A percentile compares a stretch with the other conserved stretches of the same genome.
Evolutionary conservation across 1,284 basidiomycete genomes (phyloP).

Genomic region (Peniophora sp.): DNA sequence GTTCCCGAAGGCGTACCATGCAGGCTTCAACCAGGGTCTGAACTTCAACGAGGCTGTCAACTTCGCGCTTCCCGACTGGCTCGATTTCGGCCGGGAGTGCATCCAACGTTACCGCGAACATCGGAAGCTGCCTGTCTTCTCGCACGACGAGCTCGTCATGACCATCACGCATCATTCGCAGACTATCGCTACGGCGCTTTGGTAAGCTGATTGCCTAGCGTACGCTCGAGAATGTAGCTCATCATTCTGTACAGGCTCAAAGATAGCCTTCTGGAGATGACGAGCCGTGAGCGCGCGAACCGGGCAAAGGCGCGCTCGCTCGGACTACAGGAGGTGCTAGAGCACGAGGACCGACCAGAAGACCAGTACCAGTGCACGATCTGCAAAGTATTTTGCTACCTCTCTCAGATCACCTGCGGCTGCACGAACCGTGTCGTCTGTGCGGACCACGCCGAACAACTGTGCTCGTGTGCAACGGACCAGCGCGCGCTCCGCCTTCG

Average conservation of each 20-base stretch:
- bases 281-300: slow-evolving; percentile 69
- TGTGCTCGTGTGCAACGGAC: slow-evolving; percentile 34
- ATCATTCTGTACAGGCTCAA: slow-evolving; percentile 55
- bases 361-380: slow-evolving; percentile 92
- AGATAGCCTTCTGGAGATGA: slow-evolving; percentile 84
- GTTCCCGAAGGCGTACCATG: slow-evolving; percentile 97
- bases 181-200: slow-evolving; percentile 88
- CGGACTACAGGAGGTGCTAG: slow-evolving; percentile 61
- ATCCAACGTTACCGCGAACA: slow-evolving; percentile 86
- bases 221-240: background rate
- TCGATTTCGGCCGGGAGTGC: slow-evolving; percentile 81
- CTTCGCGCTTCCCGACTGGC: slow-evolving; percentile 96
- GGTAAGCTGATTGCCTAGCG: slow-evolving; percentile 43
- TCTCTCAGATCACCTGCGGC: slow-evolving; percentile 82
- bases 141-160: slow-evolving; percentile 93
- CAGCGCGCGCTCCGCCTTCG: slow-evolving; percentile 70
- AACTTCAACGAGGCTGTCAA: slow-evolving; percentile 99
- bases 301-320: slow-evolving; percentile 54
- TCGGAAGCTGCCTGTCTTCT: slow-evolving; percentile 93
- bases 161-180: slow-evolving; percentile 93
- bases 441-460: slow-evolving; percentile 40
- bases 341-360: slow-evolving; percentile 79
- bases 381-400: slow-evolving; percentile 95
- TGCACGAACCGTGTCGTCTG: slow-evolving; percentile 80
- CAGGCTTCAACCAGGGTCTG: slow-evolving; percentile 96